Evolutionary conservation across 768 basidiomycete genomes (phyloP).

Genomic region (Trametes meyenii): DNA sequence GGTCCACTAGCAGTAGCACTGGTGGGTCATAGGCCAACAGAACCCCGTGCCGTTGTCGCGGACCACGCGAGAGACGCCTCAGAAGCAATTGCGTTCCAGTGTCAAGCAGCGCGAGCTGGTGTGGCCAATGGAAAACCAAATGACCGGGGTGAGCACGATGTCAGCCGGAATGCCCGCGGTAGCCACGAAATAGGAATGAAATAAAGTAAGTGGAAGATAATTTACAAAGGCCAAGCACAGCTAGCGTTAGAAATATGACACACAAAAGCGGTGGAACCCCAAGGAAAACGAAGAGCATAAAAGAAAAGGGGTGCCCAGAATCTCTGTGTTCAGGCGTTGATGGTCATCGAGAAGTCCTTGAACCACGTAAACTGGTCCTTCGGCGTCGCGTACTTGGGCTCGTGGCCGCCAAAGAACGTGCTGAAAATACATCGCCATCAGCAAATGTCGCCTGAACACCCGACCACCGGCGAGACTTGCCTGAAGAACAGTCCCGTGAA

Average conservation of each 20-base stretch:
- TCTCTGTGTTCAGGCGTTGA: constrained; percentile 22
- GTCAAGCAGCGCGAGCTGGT: too few relatives aligned
- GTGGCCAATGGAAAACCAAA: too few relatives aligned
- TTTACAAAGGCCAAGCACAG: background rate
- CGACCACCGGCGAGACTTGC: constrained; percentile 35
- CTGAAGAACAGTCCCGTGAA: constrained; percentile 73
- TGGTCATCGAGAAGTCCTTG: constrained; percentile 59
- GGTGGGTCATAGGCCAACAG: too few relatives aligned
- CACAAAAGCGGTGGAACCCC: background rate
- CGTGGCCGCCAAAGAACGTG: constrained; percentile 82
- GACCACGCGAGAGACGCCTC: too few relatives aligned
- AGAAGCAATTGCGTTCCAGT: too few relatives aligned
- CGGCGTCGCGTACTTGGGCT: constrained; percentile 65
- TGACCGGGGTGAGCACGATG: too few relatives aligned
- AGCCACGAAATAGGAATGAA: background rate
- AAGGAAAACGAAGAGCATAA: background rate
- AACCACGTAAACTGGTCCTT: constrained; percentile 79
- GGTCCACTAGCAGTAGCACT: too few relatives aligned
- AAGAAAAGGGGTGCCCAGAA: background rate
- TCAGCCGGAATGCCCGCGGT: background rate
- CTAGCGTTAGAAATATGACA: background rate
- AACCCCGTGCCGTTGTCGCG: too few relatives aligned
- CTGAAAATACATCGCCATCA: constrained; percentile 35
- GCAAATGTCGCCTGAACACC: background rate
- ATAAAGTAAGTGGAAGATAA: background rate